These are phyloP conservation scores for Amphichorda felina DNA, from an alignment of 2,329 filamentous ascomycete species.

Conservation along the genomic window DNA sequence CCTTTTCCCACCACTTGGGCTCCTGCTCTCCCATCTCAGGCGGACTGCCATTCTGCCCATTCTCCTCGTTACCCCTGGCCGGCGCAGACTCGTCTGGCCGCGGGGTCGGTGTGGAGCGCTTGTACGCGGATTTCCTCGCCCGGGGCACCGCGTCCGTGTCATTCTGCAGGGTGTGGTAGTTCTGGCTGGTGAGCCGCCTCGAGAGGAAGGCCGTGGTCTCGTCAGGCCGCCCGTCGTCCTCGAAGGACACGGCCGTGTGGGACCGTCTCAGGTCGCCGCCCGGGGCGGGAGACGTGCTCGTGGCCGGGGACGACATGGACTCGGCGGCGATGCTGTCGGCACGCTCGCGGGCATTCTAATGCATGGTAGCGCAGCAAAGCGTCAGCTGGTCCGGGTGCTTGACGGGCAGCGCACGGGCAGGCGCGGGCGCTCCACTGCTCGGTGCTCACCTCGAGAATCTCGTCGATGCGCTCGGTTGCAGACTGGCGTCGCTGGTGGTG, in stretches of 20 bases:
- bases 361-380: too few relatives aligned
- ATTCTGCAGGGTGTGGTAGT: conserved; percentile 1
- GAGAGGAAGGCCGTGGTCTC: conserved; percentile 21
- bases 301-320: conserved; percentile 6
- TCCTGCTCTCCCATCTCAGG: conserved; percentile 3
- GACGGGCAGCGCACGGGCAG: too few relatives aligned
- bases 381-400: too few relatives aligned
- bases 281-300: conserved; percentile 3
- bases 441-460: conserved; percentile 32
- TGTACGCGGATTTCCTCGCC: conserved; percentile 1
- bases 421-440: too few relatives aligned
- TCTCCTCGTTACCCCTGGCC: conserved; percentile 4
- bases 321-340: conserved; percentile 25
- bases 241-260: conserved; percentile 3
- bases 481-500: conserved; percentile 13
- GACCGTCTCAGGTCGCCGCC: neutral
- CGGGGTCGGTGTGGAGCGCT: neutral
- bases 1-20: conserved; percentile 36
- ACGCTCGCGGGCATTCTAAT: conserved; percentile 29
- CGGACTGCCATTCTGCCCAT: conserved; percentile 10
- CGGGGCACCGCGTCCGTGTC: neutral
- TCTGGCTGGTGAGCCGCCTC: neutral
- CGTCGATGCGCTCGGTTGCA: conserved; percentile 27
- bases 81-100: neutral
- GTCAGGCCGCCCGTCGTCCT: conserved; percentile 17